Evolutionary conservation across 2,329 filamentous ascomycete genomes (phyloP), one percentile per base, ranked within the genome.

Genomic region (Coniochaeta prunicola): DNA sequence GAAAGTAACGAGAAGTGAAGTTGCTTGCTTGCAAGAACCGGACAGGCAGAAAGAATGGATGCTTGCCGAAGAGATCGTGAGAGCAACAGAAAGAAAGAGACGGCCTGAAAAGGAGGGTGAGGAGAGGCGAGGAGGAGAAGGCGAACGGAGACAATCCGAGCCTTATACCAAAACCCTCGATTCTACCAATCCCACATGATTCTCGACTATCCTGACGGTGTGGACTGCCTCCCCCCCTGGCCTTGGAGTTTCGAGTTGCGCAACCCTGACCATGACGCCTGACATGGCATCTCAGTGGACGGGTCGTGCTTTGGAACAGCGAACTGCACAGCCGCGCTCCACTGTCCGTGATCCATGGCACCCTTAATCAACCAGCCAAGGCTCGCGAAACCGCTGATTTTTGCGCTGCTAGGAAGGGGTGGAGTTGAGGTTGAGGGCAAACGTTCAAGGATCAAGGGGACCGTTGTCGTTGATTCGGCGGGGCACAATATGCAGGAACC

Each of bases 31-130:
- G 53, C 53, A 55, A 55, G 30, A 34, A 36, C 15, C 30, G 53
- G 33, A 55, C 53, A 55, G 33, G 53, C 53, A 55, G 30, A 55
- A 55, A 36, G 53, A 55, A 55, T 55, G 53, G 30, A 55, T 55
- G 53, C 53, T 36, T 55, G 53, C 21, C 53, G 48, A 33, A 53
- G 30, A 53, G 48, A 53, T 31, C 48, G 53, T 24, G 30, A 36
- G 53, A 55, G 21, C 53, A 33, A 55, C 53, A 36, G 53, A 33
- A 55, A 2, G n/a, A 31, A 55, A 33, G 30, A 30, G 26, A 34
- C 15, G 28, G 21, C 53, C 53, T 12, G 55, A 56, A 50, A 56
- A 54, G 58, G 45, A 53, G 31, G 40, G 30, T 53, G 45, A 40
- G 38, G 50, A 56, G 36, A 53, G 26, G 17, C 36, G 36, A 50